A percentile compares a stretch with the other conserved stretches of the same genome.
Evolutionary conservation across 257 asterid genomes (phyloP).

Genomic region (Marsdenia floribunda): DNA sequence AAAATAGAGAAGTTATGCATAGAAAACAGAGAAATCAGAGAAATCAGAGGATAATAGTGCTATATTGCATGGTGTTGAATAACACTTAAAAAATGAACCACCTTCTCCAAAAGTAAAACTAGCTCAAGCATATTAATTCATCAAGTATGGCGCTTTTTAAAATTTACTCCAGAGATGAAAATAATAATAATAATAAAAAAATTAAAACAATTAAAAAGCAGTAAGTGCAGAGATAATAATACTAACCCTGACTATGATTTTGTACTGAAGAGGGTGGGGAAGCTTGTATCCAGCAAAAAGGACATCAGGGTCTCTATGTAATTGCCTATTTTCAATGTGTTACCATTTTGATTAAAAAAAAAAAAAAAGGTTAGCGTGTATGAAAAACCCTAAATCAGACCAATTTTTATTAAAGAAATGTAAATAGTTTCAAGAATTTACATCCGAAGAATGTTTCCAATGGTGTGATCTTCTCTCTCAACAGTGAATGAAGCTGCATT

Average conservation of each 20-base stretch:
- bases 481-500: constrained; percentile 87
- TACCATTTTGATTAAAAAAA: not conserved
- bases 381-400: not conserved
- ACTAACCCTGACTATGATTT: constrained; percentile 79
- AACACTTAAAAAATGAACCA: not conserved
- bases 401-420: not conserved
- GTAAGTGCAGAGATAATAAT: not conserved
- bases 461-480: constrained; percentile 94
- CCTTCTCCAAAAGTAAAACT: not conserved
- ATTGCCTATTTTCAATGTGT: constrained; percentile 46
- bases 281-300: constrained; percentile 92
- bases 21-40: not conserved
- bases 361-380: constrained; percentile 24
- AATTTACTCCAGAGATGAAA: too few relatives aligned
- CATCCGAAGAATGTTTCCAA: constrained; percentile 94
- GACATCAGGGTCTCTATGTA: constrained; percentile 82
- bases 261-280: constrained; percentile 98
- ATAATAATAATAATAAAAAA: not conserved
- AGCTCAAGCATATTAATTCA: not conserved
- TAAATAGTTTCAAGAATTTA: constrained; percentile 8
- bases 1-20: not conserved
- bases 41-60: not conserved
- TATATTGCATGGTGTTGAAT: not conserved
- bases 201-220: not conserved
- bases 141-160: not conserved